Percentiles rank a stretch among this genome's conserved stretches.
Evolutionary conservation across 257 asterid species (phyloP).

Genomic region (Hygrophila difformis): DNA sequence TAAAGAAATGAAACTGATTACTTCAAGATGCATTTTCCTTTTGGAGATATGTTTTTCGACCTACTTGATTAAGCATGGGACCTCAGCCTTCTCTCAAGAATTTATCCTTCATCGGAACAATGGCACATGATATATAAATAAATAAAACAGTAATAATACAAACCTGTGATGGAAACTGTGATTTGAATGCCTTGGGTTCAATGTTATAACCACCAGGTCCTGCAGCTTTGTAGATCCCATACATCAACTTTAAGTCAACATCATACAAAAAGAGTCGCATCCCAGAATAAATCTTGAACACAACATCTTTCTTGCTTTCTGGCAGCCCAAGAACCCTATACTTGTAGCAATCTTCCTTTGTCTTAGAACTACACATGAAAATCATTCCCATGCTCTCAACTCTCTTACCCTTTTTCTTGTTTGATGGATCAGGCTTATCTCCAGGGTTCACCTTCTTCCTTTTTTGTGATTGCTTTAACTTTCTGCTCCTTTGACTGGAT

Average conservation of each 20-base stretch:
- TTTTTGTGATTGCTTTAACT: conserved; percentile 16
- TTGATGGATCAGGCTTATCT: conserved; percentile 40
- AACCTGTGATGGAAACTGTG: conserved; percentile 96
- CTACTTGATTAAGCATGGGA: conserved; percentile 8
- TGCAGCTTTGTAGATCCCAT: conserved; percentile 84
- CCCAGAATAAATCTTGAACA: conserved; percentile 70
- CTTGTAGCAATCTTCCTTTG: conserved; percentile 69
- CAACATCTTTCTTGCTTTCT: conserved; percentile 62
- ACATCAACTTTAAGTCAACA: conserved; percentile 62
- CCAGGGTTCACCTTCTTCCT: conserved; percentile 28
- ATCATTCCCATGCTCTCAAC: conserved; percentile 85
- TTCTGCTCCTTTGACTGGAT: conserved; percentile 19
- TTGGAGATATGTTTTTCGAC: neutral
- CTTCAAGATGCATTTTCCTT: conserved; percentile 4
- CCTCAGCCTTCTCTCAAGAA: conserved; percentile 7
- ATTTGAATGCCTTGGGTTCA: conserved; percentile 78
- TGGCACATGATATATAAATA: conserved; percentile 4
- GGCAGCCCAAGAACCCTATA: conserved; percentile 86
- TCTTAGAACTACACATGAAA: conserved; percentile 86
- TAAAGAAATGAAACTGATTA: neutral
- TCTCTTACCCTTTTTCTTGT: conserved; percentile 39
- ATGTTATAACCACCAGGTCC: conserved; percentile 83
- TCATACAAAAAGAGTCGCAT: conserved; percentile 84
- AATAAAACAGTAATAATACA: conserved; percentile 1
- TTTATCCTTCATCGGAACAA: conserved; percentile 2